These are phyloP conservation scores for Sphagnum fallax DNA, from an alignment of 228 moss, liverwort and hornwort species.

Conservation along the genomic window DNA sequence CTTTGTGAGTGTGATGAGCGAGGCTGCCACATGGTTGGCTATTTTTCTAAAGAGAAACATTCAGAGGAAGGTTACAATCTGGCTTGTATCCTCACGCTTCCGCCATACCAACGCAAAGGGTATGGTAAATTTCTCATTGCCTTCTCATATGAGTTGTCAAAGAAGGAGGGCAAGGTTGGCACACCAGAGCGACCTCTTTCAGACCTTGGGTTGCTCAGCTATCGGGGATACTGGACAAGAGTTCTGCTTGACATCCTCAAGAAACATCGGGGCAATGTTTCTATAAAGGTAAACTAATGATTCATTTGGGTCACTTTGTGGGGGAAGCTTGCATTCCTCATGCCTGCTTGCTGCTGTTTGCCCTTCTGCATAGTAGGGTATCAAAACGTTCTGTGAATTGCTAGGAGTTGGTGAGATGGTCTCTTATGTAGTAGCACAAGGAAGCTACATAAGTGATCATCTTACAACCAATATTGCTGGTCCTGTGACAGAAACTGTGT, in stretches of 20 bases:
- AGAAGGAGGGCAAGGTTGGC: slow-evolving; percentile 90
- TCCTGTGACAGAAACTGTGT: neutral
- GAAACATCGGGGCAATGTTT: slow-evolving; percentile 76
- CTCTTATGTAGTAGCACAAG: too few species aligned
- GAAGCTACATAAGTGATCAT: too few species aligned
- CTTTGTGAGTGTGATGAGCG: slow-evolving; percentile 69
- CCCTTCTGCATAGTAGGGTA: neutral
- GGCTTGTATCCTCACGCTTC: slow-evolving; percentile 88
- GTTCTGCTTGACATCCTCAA: slow-evolving; percentile 77
- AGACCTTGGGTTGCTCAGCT: slow-evolving; percentile 97
- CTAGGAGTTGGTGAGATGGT: too few species aligned
- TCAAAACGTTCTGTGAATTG: neutral
- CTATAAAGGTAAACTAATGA: slow-evolving; percentile 63
- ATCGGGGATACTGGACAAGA: slow-evolving; percentile 92
- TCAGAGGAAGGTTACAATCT: slow-evolving; percentile 94
- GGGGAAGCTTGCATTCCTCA: neutral
- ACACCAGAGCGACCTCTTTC: slow-evolving; percentile 96
- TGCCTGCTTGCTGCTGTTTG: neutral
- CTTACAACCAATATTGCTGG: neutral
- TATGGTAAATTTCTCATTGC: slow-evolving; percentile 94
- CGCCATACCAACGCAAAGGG: slow-evolving; percentile 96
- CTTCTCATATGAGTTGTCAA: slow-evolving; percentile 93
- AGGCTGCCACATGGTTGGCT: slow-evolving; percentile 87
- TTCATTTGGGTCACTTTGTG: too few species aligned
- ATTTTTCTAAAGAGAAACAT: slow-evolving; percentile 94